These are phyloP conservation scores for Dictyostelium brefeldianum DNA, from an alignment of 78 protist genomes.

Conservation along the genomic window DNA sequence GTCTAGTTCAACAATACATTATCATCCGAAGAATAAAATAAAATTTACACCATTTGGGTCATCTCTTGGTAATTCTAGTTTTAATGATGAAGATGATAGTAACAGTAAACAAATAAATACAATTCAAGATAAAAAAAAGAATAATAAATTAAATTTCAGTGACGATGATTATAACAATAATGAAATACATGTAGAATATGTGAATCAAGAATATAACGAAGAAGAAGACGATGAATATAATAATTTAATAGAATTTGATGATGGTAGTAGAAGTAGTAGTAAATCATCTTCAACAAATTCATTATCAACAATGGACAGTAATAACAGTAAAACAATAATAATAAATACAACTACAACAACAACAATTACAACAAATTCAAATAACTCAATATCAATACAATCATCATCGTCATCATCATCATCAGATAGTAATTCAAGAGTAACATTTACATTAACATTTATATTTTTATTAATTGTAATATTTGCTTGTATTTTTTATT, in stretches of 20 bases:
- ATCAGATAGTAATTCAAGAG: background rate
- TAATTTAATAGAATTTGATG: background rate
- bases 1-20: background rate
- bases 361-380: background rate
- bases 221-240: conserved; percentile 6
- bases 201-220: background rate
- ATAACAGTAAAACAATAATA: background rate
- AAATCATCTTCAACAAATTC: conserved; percentile 15
- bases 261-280: background rate
- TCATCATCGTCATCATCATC: background rate
- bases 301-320: background rate
- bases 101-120: background rate
- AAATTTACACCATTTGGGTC: conserved; percentile 15
- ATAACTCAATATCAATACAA: background rate
- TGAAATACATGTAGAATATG: background rate
- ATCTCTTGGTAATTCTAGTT: background rate
- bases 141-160: conserved; percentile 1
- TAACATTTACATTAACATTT: conserved; percentile 5
- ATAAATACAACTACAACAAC: background rate
- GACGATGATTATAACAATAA: background rate
- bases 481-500: conserved; percentile 64
- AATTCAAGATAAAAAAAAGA: background rate
- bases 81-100: background rate
- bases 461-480: conserved; percentile 15
- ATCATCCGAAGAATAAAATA: conserved; percentile 17